Evolutionary conservation across 2,329 filamentous ascomycete species (phyloP), one percentile per base, ranked within the genome.

Genomic region (Fusarium sp.): DNA sequence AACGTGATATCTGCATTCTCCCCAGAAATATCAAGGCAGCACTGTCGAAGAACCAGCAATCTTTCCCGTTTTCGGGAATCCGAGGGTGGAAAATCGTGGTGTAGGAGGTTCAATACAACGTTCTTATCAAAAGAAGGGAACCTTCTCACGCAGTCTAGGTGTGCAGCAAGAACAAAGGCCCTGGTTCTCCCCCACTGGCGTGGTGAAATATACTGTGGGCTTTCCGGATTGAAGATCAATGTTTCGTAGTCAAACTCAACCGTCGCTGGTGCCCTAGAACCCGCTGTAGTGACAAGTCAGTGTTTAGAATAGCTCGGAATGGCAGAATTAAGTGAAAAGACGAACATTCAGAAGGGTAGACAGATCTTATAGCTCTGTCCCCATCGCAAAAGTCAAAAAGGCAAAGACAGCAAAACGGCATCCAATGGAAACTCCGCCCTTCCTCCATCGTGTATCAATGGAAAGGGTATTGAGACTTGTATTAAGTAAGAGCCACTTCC

Each of bases 351-450:
- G 59, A 48, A n/a, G n/a, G 17, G 22, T 59, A 45, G 20, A 20
- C n/a, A 44, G 41, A 39, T 20, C 48, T 47, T n/a, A 62, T 32
- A 14, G 50, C 28, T 35, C 24, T 12, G 17, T 71, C 68, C 14
- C 55, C 67, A 47, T 60, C 48, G 7, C 26, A 15, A n/a, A 66
- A 55, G 8, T 56, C 60, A 38, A 70, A 71, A n/a, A 70, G 66
- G 12, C 61, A 70, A n/a, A 66, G 24, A 24, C 48, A 41, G 22
- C 68, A 71, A 28, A 38, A 36, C 1, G 59, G 6, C 17, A n/a
- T 17, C 32, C 42, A 66, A 17, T 53, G 48, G n/a, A 69, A 63
- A 24, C n/a, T 20, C 24, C n/a, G 36, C 2, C 26, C 28, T 13
- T 11, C 13, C 3, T 69, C 48, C 66, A 69, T 69, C 28, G 14